phyloP scores from a whole-genome alignment of 768 basidiomycete species.

The Lyophyllum semitale region DNA sequence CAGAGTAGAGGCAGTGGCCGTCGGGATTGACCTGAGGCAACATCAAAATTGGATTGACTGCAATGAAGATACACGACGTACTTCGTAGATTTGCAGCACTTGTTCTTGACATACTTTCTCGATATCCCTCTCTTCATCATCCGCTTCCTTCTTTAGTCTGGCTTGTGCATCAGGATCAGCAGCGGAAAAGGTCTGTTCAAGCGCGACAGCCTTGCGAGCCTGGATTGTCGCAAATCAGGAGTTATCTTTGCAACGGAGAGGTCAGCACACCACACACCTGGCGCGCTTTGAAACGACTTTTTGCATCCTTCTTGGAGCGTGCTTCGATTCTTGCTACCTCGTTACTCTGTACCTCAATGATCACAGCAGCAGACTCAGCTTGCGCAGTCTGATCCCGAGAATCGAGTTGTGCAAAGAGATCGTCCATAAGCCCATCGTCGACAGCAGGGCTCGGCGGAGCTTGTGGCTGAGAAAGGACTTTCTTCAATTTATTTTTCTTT shows the following conservation, averaged over 20 bases:
- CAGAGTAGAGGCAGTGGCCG: conserved; percentile 94
- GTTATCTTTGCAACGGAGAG: background rate
- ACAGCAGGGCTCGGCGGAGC: conserved; percentile 35
- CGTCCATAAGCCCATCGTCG: conserved; percentile 69
- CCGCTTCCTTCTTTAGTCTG: conserved; percentile 61
- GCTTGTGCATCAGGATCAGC: conserved; percentile 63
- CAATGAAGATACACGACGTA: conserved; percentile 23
- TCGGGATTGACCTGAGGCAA: conserved; percentile 80
- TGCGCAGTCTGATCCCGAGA: conserved; percentile 54
- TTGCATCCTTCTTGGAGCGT: conserved; percentile 55
- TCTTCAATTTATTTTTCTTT: conserved; percentile 62
- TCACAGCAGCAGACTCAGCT: conserved; percentile 47
- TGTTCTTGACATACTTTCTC: conserved; percentile 63
- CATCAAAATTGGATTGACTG: background rate
- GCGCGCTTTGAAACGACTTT: conserved; percentile 67
- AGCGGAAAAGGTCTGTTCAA: conserved; percentile 53
- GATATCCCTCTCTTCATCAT: conserved; percentile 69
- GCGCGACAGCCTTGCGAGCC: conserved; percentile 72
- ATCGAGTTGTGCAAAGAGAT: conserved; percentile 78
- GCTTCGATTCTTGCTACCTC: conserved; percentile 31
- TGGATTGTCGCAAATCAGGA: conserved; percentile 25
- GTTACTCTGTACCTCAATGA: conserved; percentile 48
- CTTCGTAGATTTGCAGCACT: conserved; percentile 68
- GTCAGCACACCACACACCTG: conserved; percentile 45
- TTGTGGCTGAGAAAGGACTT: conserved; percentile 34